Base-by-base conservation (phyloP, 2,329 filamentous ascomycete genomes). In the Botryotinia convoluta region DNA sequence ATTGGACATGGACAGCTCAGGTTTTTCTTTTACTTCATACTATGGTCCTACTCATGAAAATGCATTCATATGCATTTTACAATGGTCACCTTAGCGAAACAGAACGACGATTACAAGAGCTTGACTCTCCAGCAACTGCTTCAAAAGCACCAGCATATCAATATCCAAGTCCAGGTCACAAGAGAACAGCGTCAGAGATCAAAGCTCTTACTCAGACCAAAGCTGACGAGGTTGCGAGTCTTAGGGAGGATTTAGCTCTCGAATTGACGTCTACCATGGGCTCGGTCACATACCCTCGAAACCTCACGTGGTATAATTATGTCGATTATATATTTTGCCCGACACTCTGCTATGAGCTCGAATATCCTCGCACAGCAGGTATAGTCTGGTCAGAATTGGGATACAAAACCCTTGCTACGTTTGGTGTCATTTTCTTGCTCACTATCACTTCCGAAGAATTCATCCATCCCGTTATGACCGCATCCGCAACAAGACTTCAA, bases 21-120 rank as follows among this genome's bases (percentile, higher is more conserved):
- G 96, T 99, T 57, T 99, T 97, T 82, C 89, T 99, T 78, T 92
- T 95, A 18, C 86, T 99, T 48, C 96, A 99, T 83, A 92, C 94
- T 61, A 90, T 99, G 83, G 92, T 93, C 12, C 87, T 99, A 32
- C 90, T 98, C 69, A 99, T 99, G 96, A 99, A 99, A 86, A 96
- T 98, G 90, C 96, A 99, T 82, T 98, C 95, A 9, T 99, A 97
- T 80, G 93, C 94, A 37, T 99, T 98, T 82, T 99, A 99, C 85
- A 98, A 98, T 79, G 96, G 96, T 18, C 96, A 99, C 82, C 86
- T 99, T 26, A 93, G 92, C 77, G 93, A 96, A 82, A 97, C 94
- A 0, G 89, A 97, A 82, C 91, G 92, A 80, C 91, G 94, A 18
- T 86, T 99, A 20, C 89, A 88, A 72, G 90, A 90, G 59, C 90